Evolutionary conservation across 2,329 filamentous ascomycete species (phyloP), one percentile per base, ranked within the genome.

Genomic region (Chalaropsis thielavioides): DNA sequence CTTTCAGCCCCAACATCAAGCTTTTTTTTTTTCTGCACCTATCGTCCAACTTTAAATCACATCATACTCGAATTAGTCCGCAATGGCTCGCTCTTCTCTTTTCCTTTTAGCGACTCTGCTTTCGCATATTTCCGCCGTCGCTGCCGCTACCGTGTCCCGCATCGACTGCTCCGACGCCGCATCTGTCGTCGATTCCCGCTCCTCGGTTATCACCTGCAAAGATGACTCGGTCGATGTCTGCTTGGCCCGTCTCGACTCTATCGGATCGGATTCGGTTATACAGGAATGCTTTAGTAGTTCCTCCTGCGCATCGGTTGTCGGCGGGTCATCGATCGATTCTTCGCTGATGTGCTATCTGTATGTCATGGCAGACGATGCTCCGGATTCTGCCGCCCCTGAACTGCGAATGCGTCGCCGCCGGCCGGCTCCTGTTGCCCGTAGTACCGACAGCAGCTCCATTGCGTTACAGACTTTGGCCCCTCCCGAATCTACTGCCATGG

Each of bases 161-260:
- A 64, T 72, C 68, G 69, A 73, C 49, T 70, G 68, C 64, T 63
- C 71, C 68, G 24, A 68, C 64, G 63, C 69, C 69, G 62, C 64
- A 13, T 38, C 63, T 10, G 63, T 62, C 17, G 63, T 68, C 56
- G 73, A 75, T 69, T 81, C 79, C 70, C 70, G 82, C 64, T 71
- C 71, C 61, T 67, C 71, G 63, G 72, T 76, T 68, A 73, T 75
- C 68, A 64, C 68, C 27, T 72, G 76, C 61, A 73, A 82, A 61
- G 76, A 77, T 59, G 68, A 66, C 17, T 71, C 72, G 46, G 73
- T 78, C 15, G 73, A 73, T 63, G 82, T 80, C 71, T 79, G 78
- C 71, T 73, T 83, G 61, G 67, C 69, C 10, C 68, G 70, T 41
- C 72, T 75, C 38, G 67, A 73, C 15, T 61, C 69, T 63, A 68